A percentile compares a stretch with the other conserved stretches of the same genome.
Conservation (phyloP, 2,329 filamentous ascomycete species). For the Dothidotthia symphoricarpi region DNA sequence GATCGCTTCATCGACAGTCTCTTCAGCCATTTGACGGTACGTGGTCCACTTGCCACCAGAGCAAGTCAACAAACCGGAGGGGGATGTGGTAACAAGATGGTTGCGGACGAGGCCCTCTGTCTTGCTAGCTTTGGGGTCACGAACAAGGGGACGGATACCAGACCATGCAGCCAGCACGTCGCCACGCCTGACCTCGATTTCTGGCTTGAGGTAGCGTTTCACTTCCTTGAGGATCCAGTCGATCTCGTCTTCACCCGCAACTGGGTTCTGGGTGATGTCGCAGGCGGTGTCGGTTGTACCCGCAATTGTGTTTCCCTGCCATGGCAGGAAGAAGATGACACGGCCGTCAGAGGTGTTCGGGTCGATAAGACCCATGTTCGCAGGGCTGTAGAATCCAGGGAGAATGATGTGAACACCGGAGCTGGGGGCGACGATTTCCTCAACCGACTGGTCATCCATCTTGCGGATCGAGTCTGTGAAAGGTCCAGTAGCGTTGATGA, state of each 20-base stretch:
- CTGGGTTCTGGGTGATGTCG: slow-evolving; percentile 67
- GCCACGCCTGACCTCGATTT: slow-evolving; percentile 79
- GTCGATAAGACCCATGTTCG: slow-evolving; percentile 85
- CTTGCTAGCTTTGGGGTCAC: slow-evolving; percentile 80
- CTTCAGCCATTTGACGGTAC: slow-evolving; percentile 89
- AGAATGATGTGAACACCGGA: slow-evolving; percentile 85
- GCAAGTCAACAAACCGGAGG: slow-evolving; percentile 77
- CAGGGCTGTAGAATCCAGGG: slow-evolving; percentile 80
- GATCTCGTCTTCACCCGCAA: slow-evolving; percentile 80
- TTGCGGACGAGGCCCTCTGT: slow-evolving; percentile 86
- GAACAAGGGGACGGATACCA: slow-evolving; percentile 80
- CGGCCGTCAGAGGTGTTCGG: slow-evolving; percentile 82
- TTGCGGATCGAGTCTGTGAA: slow-evolving; percentile 84
- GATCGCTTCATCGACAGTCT: slow-evolving; percentile 79
- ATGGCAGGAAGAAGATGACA: slow-evolving; percentile 90
- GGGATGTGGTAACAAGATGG: slow-evolving; percentile 77
- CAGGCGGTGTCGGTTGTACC: slow-evolving; percentile 82
- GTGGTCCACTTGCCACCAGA: slow-evolving; percentile 92
- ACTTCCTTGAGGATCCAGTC: slow-evolving; percentile 86
- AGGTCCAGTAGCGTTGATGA: slow-evolving; percentile 86
- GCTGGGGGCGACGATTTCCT: slow-evolving; percentile 80
- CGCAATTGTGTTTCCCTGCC: slow-evolving; percentile 90
- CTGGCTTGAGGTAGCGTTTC: slow-evolving; percentile 74
- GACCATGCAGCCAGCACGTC: slow-evolving; percentile 92
- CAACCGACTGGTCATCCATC: slow-evolving; percentile 70